phyloP scores from a whole-genome alignment of 805 yeast species.

The Komagataella kurtzmanii region DNA sequence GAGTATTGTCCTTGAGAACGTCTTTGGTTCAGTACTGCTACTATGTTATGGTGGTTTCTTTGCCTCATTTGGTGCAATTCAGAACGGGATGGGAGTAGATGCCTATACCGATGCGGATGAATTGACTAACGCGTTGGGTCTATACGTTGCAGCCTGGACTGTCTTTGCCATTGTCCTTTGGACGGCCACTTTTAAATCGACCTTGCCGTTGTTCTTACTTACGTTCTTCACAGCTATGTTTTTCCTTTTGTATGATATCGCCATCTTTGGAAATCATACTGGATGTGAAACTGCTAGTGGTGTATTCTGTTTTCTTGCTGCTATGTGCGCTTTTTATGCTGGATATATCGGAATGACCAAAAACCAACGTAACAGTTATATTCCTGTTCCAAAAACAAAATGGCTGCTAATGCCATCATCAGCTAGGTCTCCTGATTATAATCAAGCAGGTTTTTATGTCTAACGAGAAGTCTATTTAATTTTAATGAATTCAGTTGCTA shows the following conservation, averaged over 20 bases:
- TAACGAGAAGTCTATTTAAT: too few species aligned
- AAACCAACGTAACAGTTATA: too few species aligned
- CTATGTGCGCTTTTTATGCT: conserved; percentile 27
- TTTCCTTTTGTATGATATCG: conserved; percentile 25
- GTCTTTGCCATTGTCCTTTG: conserved; percentile 30
- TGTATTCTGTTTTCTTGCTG: conserved; percentile 24
- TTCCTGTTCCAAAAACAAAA: too few species aligned
- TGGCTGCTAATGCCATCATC: too few species aligned
- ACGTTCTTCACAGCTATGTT: conserved; percentile 27
- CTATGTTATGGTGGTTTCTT: conserved; percentile 36
- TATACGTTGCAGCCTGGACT: conserved; percentile 33
- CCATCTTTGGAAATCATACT: conserved; percentile 20
- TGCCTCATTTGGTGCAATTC: conserved; percentile 28
- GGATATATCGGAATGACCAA: conserved; percentile 24
- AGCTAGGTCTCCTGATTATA: too few species aligned
- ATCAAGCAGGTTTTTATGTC: too few species aligned
- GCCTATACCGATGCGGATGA: conserved; percentile 23
- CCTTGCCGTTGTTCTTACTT: conserved; percentile 22
- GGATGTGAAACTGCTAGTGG: conserved; percentile 25
- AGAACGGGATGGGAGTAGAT: conserved; percentile 26
- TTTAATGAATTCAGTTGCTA: too few species aligned
- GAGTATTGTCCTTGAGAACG: conserved; percentile 33
- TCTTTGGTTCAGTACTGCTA: conserved; percentile 33
- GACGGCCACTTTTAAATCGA: conserved; percentile 28
- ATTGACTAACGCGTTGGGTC: conserved; percentile 27